These are phyloP conservation scores for Fusarium agapanthi DNA, from an alignment of 2,329 filamentous ascomycete genomes.

Conservation along the genomic window DNA sequence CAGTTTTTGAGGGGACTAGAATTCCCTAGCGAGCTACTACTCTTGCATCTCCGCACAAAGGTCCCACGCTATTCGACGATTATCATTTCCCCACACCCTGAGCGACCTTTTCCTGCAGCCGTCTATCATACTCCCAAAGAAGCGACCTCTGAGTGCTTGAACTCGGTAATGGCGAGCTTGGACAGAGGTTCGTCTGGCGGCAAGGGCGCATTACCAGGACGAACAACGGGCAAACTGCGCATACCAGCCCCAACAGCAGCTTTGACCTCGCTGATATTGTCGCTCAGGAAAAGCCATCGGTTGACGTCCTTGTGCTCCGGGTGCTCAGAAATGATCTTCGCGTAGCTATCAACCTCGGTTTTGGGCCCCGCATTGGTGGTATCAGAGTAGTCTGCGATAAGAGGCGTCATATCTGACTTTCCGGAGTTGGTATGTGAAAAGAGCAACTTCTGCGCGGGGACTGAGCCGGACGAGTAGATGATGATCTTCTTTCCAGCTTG, in stretches of 20 bases:
- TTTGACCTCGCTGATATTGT: conserved; percentile 76
- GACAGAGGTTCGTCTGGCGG: conserved; percentile 56
- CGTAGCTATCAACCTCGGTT: conserved; percentile 72
- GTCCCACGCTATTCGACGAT: conserved; percentile 32
- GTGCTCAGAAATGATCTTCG: conserved; percentile 62
- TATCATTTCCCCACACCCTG: conserved; percentile 29
- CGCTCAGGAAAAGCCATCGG: conserved; percentile 81
- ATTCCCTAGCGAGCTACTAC: conserved; percentile 38
- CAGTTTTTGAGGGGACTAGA: conserved; percentile 36
- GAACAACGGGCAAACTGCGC: conserved; percentile 67
- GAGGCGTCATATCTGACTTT: conserved; percentile 65
- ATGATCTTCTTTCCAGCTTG: conserved; percentile 65
- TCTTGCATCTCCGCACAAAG: conserved; percentile 36
- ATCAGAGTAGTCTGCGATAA: conserved; percentile 77
- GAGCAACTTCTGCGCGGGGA: conserved; percentile 81
- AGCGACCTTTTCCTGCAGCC: conserved; percentile 31
- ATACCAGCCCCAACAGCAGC: conserved; percentile 71
- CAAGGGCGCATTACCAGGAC: conserved; percentile 76
- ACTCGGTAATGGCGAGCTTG: conserved; percentile 47
- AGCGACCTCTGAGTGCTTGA: conserved; percentile 41
- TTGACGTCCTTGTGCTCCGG: conserved; percentile 54
- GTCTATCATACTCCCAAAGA: conserved; percentile 30
- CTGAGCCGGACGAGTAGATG: conserved; percentile 85
- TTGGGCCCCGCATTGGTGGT: conserved; percentile 83
- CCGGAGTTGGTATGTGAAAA: conserved; percentile 72